Base-by-base conservation (phyloP, 1,139 yeast genomes). In the Kurtzmaniella quercitrusa region DNA sequence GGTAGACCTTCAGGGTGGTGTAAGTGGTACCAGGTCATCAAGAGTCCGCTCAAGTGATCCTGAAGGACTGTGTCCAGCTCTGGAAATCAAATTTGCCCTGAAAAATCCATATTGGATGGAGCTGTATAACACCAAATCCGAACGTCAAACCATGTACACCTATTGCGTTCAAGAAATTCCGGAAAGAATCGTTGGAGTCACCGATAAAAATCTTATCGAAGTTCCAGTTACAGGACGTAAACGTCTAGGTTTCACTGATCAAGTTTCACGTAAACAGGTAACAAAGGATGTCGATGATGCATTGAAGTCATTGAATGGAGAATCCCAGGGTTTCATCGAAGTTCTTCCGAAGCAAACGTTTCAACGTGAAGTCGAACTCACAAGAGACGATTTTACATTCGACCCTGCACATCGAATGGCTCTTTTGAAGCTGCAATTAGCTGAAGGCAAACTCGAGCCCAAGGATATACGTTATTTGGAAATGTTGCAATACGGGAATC, bases 21-120 rank as follows among this genome's bases (percentile, higher is more conserved):
- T 49, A 20, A 59, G 63, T 3, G 14, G 16, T n/a, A 19, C 49
- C 11, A 44, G 60, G 5, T 48, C 68, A 20, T 48, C 49, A 12
- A 40, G 44, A 7, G 57, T 52, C 38, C 52, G 66, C 28, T 41
- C 45, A 3, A 30, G 41, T 2, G 47, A 42, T 9, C 60, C 66
- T 4, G 54, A 52, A 3, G 67, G 66, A 11, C 32, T 44, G 20
- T 68, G 74, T 46, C 63, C 58, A 34, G 36, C 42, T 12, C 38
- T 40, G 5, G 41, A 65, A 19, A 47, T 47, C 12, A 47, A 52
- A 9, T 66, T 51, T 48, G 66, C 66, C 5, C 44, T 48, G 30
- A 70, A 68, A 21, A 62, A 62, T 45, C 66, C 70, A 30, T 68
- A 66, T 50, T 61, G 58, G 57, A 47, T 68, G 50, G 74, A 68